phyloP scores from a whole-genome alignment of 1,284 basidiomycete species.

The Trichosporon inkin region DNA sequence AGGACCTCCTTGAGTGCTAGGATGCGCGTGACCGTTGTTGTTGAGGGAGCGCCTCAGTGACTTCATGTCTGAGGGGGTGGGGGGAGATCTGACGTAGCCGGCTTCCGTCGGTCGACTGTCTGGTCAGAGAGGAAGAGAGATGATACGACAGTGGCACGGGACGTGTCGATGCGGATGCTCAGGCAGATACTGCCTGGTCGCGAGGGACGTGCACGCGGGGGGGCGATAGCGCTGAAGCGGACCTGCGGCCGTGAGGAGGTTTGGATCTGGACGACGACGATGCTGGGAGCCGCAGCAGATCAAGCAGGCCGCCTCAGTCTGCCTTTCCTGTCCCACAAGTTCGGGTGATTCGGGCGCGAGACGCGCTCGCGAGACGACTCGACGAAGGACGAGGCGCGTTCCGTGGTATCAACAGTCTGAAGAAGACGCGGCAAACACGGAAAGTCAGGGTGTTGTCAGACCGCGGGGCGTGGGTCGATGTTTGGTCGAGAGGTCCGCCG shows the following conservation, averaged over 20 bases:
- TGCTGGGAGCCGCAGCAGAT: no score
- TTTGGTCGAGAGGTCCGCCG: no score
- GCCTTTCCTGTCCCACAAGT: no score
- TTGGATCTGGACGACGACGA: no score
- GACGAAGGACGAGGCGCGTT: no score
- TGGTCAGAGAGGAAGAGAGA: neutral
- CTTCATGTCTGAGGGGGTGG: conserved; percentile 62
- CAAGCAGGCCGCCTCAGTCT: no score
- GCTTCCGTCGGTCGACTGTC: neutral
- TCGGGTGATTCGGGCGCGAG: no score
- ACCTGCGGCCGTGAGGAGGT: neutral
- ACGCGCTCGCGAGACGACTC: no score
- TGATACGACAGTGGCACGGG: neutral
- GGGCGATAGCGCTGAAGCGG: neutral
- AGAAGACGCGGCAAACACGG: no score
- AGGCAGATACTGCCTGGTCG: conserved; percentile 1
- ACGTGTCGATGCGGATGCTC: neutral
- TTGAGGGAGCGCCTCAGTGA: conserved; percentile 76
- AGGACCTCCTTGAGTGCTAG: conserved; percentile 48
- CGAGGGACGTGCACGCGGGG: neutral
- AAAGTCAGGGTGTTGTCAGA: no score
- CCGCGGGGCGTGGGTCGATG: no score
- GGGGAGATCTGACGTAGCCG: neutral
- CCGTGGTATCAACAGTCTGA: no score
- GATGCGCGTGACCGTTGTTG: conserved; percentile 53